phyloP scores from a whole-genome alignment of 2,329 filamentous ascomycete species.

The Thermothelomyces thermophilus region DNA sequence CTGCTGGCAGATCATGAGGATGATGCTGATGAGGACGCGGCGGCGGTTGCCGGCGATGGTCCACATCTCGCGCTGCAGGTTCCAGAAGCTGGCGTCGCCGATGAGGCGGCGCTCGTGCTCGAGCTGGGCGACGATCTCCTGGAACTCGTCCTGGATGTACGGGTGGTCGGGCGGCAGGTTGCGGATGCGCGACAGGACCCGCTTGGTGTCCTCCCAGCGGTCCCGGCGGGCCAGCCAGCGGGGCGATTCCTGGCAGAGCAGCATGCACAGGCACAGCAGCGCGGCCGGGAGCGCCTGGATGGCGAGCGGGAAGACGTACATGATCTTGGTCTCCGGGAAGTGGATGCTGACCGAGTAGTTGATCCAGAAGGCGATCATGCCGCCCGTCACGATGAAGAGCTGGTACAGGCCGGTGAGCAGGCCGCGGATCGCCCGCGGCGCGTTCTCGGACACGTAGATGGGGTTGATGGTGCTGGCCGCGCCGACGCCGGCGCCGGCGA shows the following conservation, averaged over 20 bases:
- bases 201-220: slow-evolving; percentile 55
- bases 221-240: slow-evolving; percentile 59
- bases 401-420: slow-evolving; percentile 40
- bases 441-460: slow-evolving; percentile 40
- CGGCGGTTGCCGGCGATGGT: slow-evolving; percentile 41
- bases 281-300: slow-evolving; percentile 58
- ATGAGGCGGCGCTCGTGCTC: slow-evolving; percentile 54
- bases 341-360: slow-evolving; percentile 40
- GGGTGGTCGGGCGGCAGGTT: slow-evolving; percentile 45
- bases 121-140: slow-evolving; percentile 56
- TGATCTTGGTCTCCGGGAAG: slow-evolving; percentile 32
- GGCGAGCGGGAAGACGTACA: slow-evolving; percentile 54
- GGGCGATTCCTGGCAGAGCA: slow-evolving; percentile 57
- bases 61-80: slow-evolving; percentile 59
- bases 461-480: slow-evolving; percentile 38
- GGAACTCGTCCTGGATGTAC: slow-evolving; percentile 53
- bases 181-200: slow-evolving; percentile 49
- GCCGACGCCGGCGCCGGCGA: slow-evolving; percentile 42
- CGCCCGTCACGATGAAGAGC: slow-evolving; percentile 40
- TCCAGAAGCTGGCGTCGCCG: slow-evolving; percentile 46
- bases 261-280: slow-evolving; percentile 53
- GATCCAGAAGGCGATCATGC: slow-evolving; percentile 42
- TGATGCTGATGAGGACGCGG: slow-evolving; percentile 40
- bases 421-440: slow-evolving; percentile 39
- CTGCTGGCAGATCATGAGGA: slow-evolving; percentile 61